Evolutionary conservation across 257 asterid species (phyloP).

Genomic region (Solanum lignicaule): DNA sequence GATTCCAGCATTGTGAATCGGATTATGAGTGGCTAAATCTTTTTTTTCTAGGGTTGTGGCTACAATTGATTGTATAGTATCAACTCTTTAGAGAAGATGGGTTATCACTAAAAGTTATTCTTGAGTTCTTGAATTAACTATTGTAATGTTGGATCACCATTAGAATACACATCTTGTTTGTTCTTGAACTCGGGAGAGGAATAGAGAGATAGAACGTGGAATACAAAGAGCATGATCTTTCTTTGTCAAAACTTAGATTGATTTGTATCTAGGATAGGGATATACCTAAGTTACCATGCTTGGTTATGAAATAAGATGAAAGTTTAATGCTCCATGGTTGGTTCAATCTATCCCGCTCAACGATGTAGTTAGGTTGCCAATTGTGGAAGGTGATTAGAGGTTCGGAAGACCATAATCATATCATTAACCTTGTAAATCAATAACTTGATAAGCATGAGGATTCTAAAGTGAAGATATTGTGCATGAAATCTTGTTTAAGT

Average conservation of each 20-base stretch:
- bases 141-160: not conserved
- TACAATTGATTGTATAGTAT: not conserved
- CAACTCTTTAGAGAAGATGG: not conserved
- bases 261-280: not conserved
- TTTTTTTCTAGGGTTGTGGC: not conserved
- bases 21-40: not conserved
- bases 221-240: not conserved
- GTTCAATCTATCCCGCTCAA: not conserved
- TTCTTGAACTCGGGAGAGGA: not conserved
- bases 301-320: not conserved
- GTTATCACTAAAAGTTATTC: not conserved
- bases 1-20: not conserved
- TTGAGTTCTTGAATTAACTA: not conserved
- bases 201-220: not conserved
- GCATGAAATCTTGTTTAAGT: not conserved
- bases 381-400: not conserved
- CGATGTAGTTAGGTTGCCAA: not conserved
- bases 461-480: not conserved
- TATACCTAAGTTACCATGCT: not conserved
- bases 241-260: not conserved
- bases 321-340: not conserved
- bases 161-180: not conserved
- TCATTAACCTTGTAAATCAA: not conserved
- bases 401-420: not conserved
- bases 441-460: not conserved